These are phyloP conservation scores for Monosporascus sp. DNA, from an alignment of 2,329 filamentous ascomycete genomes.

Conservation along the genomic window DNA sequence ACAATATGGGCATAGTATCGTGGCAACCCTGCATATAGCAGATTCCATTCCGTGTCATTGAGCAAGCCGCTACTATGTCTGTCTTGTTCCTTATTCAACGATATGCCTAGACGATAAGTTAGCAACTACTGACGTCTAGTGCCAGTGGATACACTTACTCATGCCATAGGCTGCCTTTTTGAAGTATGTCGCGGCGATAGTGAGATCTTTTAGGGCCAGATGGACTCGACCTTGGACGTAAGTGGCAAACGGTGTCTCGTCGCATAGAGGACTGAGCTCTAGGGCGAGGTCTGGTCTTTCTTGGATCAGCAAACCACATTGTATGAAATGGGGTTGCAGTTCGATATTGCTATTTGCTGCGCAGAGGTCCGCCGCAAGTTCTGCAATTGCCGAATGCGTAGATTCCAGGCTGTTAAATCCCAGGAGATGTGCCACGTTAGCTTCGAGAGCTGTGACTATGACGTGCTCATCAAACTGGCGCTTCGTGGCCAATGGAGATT, in stretches of 20 bases:
- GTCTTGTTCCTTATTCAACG: slow-evolving; percentile 37
- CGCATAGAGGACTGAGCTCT: slow-evolving; percentile 51
- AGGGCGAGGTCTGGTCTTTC: slow-evolving; percentile 55
- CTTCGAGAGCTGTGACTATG: slow-evolving; percentile 53
- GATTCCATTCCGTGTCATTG: slow-evolving; percentile 66
- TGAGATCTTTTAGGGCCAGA: slow-evolving; percentile 67
- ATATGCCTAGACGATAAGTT: slow-evolving; percentile 34
- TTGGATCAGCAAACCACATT: slow-evolving; percentile 56
- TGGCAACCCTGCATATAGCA: slow-evolving; percentile 66
- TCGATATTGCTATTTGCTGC: slow-evolving; percentile 62
- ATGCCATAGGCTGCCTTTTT: slow-evolving; percentile 77
- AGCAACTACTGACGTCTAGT: slow-evolving; percentile 12
- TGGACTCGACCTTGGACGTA: slow-evolving; percentile 83
- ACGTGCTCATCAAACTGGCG: slow-evolving; percentile 41
- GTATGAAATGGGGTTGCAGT: slow-evolving; percentile 53
- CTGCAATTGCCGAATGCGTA: slow-evolving; percentile 55
- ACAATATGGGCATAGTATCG: slow-evolving; percentile 86
- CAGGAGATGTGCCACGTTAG: slow-evolving; percentile 57
- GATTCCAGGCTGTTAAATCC: slow-evolving; percentile 47
- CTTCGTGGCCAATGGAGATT: slow-evolving; percentile 29
- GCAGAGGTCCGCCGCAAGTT: slow-evolving; percentile 61
- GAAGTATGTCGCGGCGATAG: slow-evolving; percentile 69
- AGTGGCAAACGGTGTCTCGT: slow-evolving; percentile 56
- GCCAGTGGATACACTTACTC: slow-evolving; percentile 49
- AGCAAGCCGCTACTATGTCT: slow-evolving; percentile 62